A percentile compares a stretch with the other conserved stretches of the same genome.
Evolutionary conservation across 2,329 filamentous ascomycete species (phyloP).

Genomic region (Teratosphaeria gauchensis): DNA sequence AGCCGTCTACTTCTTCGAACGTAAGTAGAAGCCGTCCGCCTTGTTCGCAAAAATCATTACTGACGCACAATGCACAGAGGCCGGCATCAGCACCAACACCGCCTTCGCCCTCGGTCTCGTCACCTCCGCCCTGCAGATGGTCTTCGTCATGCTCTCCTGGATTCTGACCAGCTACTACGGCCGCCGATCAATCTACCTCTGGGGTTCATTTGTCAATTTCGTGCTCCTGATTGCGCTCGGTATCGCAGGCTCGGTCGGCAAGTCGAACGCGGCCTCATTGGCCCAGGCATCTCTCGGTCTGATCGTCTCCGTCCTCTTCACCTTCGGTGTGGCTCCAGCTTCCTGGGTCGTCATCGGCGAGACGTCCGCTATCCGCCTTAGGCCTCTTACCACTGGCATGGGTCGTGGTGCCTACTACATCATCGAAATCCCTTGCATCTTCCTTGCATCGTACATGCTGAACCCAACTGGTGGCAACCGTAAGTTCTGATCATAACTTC

Average conservation of each 20-base stretch:
- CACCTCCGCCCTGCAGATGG: conserved; percentile 51
- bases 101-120: conserved; percentile 56
- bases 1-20: conserved; percentile 34
- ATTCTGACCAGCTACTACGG: conserved; percentile 55
- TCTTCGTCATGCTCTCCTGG: conserved; percentile 60
- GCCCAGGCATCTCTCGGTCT: conserved; percentile 55
- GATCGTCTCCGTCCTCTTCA: conserved; percentile 57
- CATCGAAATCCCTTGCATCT: conserved; percentile 57
- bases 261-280: conserved; percentile 30
- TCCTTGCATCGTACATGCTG: conserved; percentile 50
- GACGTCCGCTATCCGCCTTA: conserved; percentile 54
- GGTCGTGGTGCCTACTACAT: conserved; percentile 56
- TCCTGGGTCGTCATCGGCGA: conserved; percentile 61
- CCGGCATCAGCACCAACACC: conserved; percentile 45
- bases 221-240: conserved; percentile 49
- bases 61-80: conserved; percentile 37
- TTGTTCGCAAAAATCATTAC: conserved; percentile 3
- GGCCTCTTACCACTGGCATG: conserved; percentile 56
- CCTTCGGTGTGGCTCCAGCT: conserved; percentile 51
- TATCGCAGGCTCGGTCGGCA: conserved; percentile 45
- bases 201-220: conserved; percentile 47
- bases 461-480: conserved; percentile 36
- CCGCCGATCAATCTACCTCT: conserved; percentile 56
- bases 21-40: conserved; percentile 27
- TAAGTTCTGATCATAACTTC: conserved; percentile 1